phyloP scores from a whole-genome alignment of 805 yeast genomes.

The Metschnikowia anglica region DNA sequence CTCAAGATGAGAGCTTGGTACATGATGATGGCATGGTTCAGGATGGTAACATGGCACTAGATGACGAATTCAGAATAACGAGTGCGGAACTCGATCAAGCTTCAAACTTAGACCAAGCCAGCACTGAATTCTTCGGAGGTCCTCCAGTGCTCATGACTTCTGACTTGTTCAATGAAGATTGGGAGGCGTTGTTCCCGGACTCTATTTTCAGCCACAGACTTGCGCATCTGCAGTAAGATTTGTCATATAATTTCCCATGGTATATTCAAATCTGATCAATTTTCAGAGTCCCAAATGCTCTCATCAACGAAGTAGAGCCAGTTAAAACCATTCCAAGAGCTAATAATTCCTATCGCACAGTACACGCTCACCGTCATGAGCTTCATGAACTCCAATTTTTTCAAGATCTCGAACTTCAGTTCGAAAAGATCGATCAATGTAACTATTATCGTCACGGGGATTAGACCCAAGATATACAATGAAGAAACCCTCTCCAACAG shows the following conservation, averaged over 20 bases:
- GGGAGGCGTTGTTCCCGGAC: conserved; percentile 52
- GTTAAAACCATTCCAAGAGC: conserved; percentile 84
- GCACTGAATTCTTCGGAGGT: conserved; percentile 47
- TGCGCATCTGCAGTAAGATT: conserved; percentile 4
- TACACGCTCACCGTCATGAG: conserved; percentile 83
- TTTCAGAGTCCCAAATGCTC: conserved; percentile 49
- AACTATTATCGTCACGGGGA: conserved; percentile 55
- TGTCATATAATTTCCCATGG: no score
- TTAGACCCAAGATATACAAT: conserved; percentile 63
- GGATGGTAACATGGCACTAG: background rate
- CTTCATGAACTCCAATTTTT: conserved; percentile 67
- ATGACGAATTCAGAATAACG: conserved; percentile 5
- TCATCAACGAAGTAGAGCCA: conserved; percentile 90
- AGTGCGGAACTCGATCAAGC: conserved; percentile 7
- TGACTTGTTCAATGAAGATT: conserved; percentile 46
- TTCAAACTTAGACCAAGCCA: conserved; percentile 23
- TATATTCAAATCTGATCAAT: background rate
- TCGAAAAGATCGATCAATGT: conserved; percentile 54
- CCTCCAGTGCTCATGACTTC: conserved; percentile 54
- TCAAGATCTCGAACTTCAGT: conserved; percentile 48
- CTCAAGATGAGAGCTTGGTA: background rate
- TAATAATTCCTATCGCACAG: conserved; percentile 79
- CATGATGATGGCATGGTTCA: background rate
- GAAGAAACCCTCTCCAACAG: conserved; percentile 65
- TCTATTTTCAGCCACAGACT: conserved; percentile 30